Conservation (phyloP, 1,284 basidiomycete species). For the Fomitiporia mediterranea region DNA sequence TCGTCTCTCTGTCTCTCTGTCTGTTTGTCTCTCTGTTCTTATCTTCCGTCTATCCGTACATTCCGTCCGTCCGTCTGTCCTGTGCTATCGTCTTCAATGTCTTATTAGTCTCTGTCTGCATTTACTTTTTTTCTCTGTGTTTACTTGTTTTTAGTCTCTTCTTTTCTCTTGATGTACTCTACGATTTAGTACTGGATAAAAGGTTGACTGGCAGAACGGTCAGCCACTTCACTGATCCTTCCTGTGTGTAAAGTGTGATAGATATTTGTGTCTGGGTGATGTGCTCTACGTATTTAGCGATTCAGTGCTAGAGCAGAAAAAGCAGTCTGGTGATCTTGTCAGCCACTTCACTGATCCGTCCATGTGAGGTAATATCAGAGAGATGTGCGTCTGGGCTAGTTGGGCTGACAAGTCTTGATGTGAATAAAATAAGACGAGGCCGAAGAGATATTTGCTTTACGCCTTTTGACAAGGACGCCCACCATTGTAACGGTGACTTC, state of each 20-base stretch:
- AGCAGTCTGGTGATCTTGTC: background rate
- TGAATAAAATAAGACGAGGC: background rate
- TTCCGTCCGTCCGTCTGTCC: no score
- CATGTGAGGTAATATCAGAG: background rate
- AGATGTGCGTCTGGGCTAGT: no score
- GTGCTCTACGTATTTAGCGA: background rate
- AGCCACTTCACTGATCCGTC: no score
- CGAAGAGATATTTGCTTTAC: background rate
- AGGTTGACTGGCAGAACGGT: background rate
- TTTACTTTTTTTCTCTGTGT: background rate
- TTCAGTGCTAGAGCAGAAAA: background rate
- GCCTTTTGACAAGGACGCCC: conserved; percentile 17
- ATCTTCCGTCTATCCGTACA: conserved; percentile 13
- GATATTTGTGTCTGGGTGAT: background rate
- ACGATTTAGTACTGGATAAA: background rate
- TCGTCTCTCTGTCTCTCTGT: no score
- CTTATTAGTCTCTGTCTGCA: conserved; percentile 3
- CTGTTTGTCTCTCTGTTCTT: no score
- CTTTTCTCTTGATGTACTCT: conserved; percentile 4
- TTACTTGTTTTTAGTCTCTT: conserved; percentile 1
- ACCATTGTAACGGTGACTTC: no score
- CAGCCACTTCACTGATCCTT: background rate
- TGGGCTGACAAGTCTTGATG: background rate
- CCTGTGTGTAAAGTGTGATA: background rate
- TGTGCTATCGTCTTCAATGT: conserved; percentile 10